Evolutionary conservation across 306 rosid species (phyloP), one percentile per base, ranked within the genome.

Genomic region (Cyamopsis tetragonoloba): DNA sequence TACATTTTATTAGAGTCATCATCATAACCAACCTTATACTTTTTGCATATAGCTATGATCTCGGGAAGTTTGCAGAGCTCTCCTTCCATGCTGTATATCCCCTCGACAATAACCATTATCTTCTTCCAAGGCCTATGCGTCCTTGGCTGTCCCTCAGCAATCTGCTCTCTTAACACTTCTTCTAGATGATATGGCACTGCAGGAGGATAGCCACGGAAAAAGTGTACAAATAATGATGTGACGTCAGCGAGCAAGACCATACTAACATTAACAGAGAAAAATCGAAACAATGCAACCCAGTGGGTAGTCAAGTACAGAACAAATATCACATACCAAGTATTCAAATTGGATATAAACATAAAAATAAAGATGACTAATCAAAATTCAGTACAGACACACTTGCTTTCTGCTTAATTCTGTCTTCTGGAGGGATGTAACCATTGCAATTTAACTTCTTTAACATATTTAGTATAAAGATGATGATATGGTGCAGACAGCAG

Each of bases 61-160:
- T 92, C 98, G 41, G 98, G 89, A 81, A 92, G 98, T 69, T 92
- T 84, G 77, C 96, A 89, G 56, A 92, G 89, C 77, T 92, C 96
- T 71, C 98, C 98, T 77, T 92, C 98, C 98, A 92, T 92, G 50
- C 95, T 89, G 73, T 92, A 92, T 69, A 92, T 92, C 38, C 98
- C 98, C 81, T 92, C 98, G 56, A 92, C 96, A 54, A 92, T 71
- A 27, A 89, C 96, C 65, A 89, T 76, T 38, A 92, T 87, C 83
- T 92, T 92, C 80, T 87, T 92, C 96, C 98, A 92, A 14, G 98
- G 98, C 68, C 96, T 84, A 59, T 85, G 96, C 17, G 96, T 87
- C 80, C 96, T 83, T 39, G 96, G 98, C 66, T 89, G 96, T 74
- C 98, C 96, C 1, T 89, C 98, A 0, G 96, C 96, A 72, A 92